Conservation (phyloP, 2,329 filamentous ascomycete genomes). For the Ophiostoma triangulosporum region DNA sequence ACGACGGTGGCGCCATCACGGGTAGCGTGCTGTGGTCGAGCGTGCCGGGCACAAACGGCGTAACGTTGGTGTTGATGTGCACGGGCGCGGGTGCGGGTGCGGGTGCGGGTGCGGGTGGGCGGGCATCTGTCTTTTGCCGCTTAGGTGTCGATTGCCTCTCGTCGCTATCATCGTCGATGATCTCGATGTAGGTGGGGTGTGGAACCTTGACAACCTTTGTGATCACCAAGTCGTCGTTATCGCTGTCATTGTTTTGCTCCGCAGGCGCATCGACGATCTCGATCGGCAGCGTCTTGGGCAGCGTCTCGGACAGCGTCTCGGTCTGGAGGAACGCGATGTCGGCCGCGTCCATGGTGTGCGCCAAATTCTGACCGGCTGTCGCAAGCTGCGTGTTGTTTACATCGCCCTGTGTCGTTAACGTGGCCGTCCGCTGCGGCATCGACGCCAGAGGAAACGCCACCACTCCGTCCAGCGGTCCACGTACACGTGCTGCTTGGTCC, state of each 20-base stretch:
- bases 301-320: no score
- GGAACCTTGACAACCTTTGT: neutral
- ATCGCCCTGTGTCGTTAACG: neutral
- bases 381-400: neutral
- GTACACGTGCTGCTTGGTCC: neutral
- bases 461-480: neutral
- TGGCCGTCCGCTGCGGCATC: neutral
- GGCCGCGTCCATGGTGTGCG: neutral
- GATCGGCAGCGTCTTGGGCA: no score
- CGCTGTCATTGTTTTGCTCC: neutral
- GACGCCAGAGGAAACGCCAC: neutral
- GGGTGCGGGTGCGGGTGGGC: no score
- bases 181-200: neutral
- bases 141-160: neutral
- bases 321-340: neutral
- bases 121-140: neutral
- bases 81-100: neutral
- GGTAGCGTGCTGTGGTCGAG: constrained; percentile 50
- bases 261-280: neutral
- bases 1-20: constrained; percentile 49
- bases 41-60: constrained; percentile 50
- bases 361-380: neutral
- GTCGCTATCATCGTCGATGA: neutral
- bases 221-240: neutral
- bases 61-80: constrained; percentile 12